These are phyloP conservation scores for Metschnikowia borealis DNA, from an alignment of 805 yeast species.

Conservation along the genomic window DNA sequence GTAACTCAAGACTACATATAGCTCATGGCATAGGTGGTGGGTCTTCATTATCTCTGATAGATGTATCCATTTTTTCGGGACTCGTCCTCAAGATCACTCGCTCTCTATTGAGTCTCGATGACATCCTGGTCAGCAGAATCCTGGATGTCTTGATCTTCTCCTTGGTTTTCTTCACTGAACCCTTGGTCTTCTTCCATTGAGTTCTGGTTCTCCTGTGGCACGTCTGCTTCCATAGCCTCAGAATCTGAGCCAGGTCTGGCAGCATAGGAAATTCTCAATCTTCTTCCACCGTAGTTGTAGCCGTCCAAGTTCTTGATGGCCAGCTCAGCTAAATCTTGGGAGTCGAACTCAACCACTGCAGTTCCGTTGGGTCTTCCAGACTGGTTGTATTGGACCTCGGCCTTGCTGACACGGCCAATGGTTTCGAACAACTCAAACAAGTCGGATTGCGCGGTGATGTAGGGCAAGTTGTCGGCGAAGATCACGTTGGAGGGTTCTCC, in stretches of 20 bases:
- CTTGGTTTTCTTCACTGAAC: background rate
- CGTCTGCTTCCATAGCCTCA: slow-evolving; percentile 4
- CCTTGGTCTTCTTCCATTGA: background rate
- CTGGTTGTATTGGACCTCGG: slow-evolving; percentile 62
- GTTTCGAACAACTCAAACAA: slow-evolving; percentile 81
- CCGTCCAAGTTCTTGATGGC: slow-evolving; percentile 74
- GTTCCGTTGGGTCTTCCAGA: slow-evolving; percentile 71
- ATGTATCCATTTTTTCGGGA: too few species aligned
- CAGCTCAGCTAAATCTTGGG: slow-evolving; percentile 61
- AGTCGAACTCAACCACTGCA: slow-evolving; percentile 79
- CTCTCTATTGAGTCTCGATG: background rate
- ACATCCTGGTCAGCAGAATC: background rate
- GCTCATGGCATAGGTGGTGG: too few species aligned
- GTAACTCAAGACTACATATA: too few species aligned
- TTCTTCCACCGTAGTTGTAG: slow-evolving; percentile 82
- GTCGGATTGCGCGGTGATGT: slow-evolving; percentile 82
- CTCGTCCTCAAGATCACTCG: background rate
- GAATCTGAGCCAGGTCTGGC: slow-evolving; percentile 2
- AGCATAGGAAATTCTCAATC: slow-evolving; percentile 66
- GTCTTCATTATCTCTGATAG: too few species aligned
- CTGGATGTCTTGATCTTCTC: background rate
- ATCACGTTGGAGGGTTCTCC: slow-evolving; percentile 49
- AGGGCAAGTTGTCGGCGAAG: slow-evolving; percentile 78
- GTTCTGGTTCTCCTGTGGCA: slow-evolving; percentile 5
- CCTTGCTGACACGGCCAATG: slow-evolving; percentile 68